phyloP scores from a whole-genome alignment of 2,329 filamentous ascomycete genomes.

The Exophiala spinifera region DNA sequence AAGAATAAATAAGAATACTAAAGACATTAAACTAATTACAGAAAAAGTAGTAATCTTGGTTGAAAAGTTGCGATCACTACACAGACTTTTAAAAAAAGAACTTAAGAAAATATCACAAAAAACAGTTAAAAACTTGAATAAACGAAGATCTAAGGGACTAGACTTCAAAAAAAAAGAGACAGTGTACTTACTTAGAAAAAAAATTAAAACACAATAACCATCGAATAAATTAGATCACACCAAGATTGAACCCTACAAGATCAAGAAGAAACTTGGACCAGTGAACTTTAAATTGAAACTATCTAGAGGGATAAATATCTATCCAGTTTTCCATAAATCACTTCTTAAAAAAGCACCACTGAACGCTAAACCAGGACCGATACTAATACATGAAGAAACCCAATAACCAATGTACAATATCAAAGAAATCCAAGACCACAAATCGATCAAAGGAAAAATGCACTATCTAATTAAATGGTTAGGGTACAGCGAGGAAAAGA shows the following conservation, averaged over 20 bases:
- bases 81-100: too few relatives aligned
- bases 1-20: background rate
- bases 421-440: background rate
- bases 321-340: too few relatives aligned
- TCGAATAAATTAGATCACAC: too few relatives aligned
- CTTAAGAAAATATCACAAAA: too few relatives aligned
- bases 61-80: slow-evolving; percentile 1
- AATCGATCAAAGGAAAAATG: background rate
- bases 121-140: too few relatives aligned
- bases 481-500: slow-evolving; percentile 8
- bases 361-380: background rate
- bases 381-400: background rate
- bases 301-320: too few relatives aligned
- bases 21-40: background rate
- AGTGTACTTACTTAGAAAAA: slow-evolving; percentile 14
- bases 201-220: slow-evolving; percentile 18
- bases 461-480: slow-evolving; percentile 16
- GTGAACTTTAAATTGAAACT: too few relatives aligned
- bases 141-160: too few relatives aligned
- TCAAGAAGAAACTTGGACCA: too few relatives aligned
- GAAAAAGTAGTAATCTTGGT: slow-evolving; percentile 4
- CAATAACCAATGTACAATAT: background rate
- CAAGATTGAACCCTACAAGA: too few relatives aligned
- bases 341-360: too few relatives aligned
- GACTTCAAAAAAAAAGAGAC: slow-evolving; percentile 1